Evolutionary conservation across 441 rosid species (phyloP).

Genomic region (Metrosideros polymorpha): DNA sequence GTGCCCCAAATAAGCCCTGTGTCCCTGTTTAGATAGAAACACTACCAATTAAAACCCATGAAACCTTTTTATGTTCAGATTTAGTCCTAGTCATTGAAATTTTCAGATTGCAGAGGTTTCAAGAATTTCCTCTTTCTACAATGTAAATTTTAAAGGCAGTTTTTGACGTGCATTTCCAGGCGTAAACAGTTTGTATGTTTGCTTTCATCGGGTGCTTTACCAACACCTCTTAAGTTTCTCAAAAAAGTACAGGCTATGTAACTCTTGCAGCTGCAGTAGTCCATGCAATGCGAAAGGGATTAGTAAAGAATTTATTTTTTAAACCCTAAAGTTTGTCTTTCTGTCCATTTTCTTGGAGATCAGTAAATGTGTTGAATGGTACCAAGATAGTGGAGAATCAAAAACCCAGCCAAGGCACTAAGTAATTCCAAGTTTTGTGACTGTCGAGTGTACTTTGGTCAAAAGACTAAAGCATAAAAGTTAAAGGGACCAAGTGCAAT

Average conservation of each 20-base stretch:
- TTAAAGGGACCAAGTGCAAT: not conserved
- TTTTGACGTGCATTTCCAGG: not conserved
- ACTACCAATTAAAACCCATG: not conserved
- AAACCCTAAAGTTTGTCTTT: not conserved
- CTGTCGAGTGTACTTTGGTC: not conserved
- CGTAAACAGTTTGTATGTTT: not conserved
- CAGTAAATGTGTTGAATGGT: not conserved
- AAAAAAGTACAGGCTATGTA: not conserved
- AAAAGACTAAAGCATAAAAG: not conserved
- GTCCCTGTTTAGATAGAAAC: constrained; percentile 46
- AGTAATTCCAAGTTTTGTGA: not conserved
- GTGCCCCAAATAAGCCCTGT: constrained; percentile 86
- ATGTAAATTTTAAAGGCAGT: not conserved
- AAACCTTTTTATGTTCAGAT: not conserved
- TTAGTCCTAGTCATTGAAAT: not conserved
- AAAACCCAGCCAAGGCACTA: not conserved
- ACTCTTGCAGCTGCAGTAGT: not conserved
- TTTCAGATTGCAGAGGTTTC: not conserved
- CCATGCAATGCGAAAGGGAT: not conserved
- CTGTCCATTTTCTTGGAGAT: not conserved
- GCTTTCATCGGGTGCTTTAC: not conserved
- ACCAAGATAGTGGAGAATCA: not conserved
- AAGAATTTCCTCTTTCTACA: not conserved
- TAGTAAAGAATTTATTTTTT: not conserved
- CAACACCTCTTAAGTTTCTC: not conserved